These are phyloP conservation scores for Babesia sp. DNA, from an alignment of 169 alveolate genomes.

Conservation along the genomic window DNA sequence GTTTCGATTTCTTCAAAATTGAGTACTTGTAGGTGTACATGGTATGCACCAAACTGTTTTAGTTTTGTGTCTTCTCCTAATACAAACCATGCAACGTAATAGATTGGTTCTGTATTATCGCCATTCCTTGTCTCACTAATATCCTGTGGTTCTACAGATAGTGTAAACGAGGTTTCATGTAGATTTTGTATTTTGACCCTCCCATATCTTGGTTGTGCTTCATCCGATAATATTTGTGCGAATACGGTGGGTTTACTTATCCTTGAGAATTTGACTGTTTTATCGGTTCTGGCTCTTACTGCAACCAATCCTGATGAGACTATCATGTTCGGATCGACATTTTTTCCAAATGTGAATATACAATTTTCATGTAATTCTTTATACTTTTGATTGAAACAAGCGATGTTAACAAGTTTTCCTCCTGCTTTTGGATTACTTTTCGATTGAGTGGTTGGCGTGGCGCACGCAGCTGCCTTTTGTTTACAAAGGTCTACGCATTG, in stretches of 20 bases:
- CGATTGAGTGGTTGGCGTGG: not conserved
- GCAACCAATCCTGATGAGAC: not conserved
- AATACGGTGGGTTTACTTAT: constrained; percentile 5
- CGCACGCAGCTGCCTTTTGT: not conserved
- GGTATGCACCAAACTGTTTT: not conserved
- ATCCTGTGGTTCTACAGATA: not conserved
- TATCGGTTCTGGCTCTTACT: no score
- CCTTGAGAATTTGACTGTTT: not conserved
- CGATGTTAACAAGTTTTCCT: not conserved
- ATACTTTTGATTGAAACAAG: not conserved
- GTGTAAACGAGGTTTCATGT: not conserved
- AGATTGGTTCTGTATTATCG: not conserved
- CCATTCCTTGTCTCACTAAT: no score
- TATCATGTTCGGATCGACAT: not conserved
- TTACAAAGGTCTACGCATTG: constrained; percentile 4
- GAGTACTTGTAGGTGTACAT: constrained; percentile 1
- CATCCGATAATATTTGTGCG: not conserved
- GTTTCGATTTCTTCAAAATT: not conserved
- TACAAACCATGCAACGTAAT: constrained; percentile 1
- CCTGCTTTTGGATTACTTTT: not conserved
- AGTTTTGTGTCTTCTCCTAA: not conserved
- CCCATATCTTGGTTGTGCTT: not conserved
- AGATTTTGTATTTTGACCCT: not conserved
- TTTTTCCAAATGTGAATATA: not conserved
- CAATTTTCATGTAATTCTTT: not conserved